phyloP scores from a whole-genome alignment of 1,284 basidiomycete genomes.

The Apiotrichum gracile region DNA sequence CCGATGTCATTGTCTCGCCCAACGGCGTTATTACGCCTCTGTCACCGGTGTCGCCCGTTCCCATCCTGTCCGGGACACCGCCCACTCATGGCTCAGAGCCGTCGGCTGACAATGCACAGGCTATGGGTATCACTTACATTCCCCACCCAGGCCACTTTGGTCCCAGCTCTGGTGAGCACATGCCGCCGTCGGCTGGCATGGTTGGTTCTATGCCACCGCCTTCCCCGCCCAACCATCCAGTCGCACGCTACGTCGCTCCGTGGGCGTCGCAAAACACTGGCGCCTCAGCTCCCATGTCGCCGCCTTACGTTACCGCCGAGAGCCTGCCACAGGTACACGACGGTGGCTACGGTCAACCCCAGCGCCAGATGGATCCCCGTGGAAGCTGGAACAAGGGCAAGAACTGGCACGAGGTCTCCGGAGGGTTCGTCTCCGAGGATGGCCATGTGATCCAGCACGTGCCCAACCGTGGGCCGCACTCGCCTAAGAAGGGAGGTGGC shows the following conservation, averaged over 20 bases:
- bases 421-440: slow-evolving; percentile 28
- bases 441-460: slow-evolving; percentile 60
- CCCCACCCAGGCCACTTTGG: not conserved
- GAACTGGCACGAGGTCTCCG: slow-evolving; percentile 7
- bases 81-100: not conserved
- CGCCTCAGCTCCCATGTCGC: not conserved
- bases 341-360: not conserved
- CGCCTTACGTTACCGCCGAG: not conserved
- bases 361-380: not conserved
- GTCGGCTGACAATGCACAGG: not conserved
- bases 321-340: not conserved
- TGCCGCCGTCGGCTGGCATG: not conserved
- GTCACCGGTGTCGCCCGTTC: not conserved
- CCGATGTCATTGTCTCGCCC: not conserved
- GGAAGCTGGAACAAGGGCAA: not conserved
- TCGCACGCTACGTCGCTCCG: slow-evolving; percentile 11
- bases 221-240: slow-evolving; percentile 13
- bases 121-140: not conserved
- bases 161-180: not conserved
- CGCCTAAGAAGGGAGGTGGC: slow-evolving; percentile 64
- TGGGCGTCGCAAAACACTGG: slow-evolving; percentile 26
- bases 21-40: not conserved
- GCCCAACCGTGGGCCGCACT: slow-evolving; percentile 78
- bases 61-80: not conserved
- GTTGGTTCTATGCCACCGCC: slow-evolving; percentile 1